Evolutionary conservation across 2,329 filamentous ascomycete genomes (phyloP).

Genomic region (Penicillium sp.): DNA sequence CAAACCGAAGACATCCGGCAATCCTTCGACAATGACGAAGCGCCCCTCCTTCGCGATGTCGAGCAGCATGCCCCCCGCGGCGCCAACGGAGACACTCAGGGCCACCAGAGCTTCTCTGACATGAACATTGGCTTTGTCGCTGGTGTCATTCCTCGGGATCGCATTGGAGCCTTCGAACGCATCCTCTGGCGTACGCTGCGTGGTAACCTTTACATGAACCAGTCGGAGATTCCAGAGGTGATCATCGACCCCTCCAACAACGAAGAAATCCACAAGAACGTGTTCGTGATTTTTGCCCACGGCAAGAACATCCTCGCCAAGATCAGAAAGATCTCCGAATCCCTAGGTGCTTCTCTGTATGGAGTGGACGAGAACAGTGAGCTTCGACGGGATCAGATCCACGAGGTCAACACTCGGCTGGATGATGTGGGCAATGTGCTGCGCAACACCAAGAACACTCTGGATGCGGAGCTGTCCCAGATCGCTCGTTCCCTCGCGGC

Average conservation of each 20-base stretch:
- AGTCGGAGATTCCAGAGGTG: constrained; percentile 94
- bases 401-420: constrained; percentile 93
- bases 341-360: constrained; percentile 92
- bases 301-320: constrained; percentile 98
- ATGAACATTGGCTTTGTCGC: constrained; percentile 99
- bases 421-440: constrained; percentile 90
- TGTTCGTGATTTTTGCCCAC: constrained; percentile 98
- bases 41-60: constrained; percentile 87
- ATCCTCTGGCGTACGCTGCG: constrained; percentile 97
- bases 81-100: constrained; percentile 64
- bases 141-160: constrained; percentile 89
- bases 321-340: constrained; percentile 98
- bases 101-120: constrained; percentile 84
- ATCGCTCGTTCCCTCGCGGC: constrained; percentile 90
- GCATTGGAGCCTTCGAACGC: constrained; percentile 92
- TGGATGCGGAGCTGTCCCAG: constrained; percentile 89
- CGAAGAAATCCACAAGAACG: constrained; percentile 92
- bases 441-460: constrained; percentile 89
- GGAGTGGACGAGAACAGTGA: constrained; percentile 98
- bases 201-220: constrained; percentile 99
- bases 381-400: constrained; percentile 89
- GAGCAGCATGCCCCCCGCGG: constrained; percentile 71
- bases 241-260: constrained; percentile 91
- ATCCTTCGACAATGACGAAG: constrained; percentile 84
- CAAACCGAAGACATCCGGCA: constrained; percentile 96